phyloP scores from a whole-genome alignment of 345 rosid genomes.

The Conringia planisiliqua region DNA sequence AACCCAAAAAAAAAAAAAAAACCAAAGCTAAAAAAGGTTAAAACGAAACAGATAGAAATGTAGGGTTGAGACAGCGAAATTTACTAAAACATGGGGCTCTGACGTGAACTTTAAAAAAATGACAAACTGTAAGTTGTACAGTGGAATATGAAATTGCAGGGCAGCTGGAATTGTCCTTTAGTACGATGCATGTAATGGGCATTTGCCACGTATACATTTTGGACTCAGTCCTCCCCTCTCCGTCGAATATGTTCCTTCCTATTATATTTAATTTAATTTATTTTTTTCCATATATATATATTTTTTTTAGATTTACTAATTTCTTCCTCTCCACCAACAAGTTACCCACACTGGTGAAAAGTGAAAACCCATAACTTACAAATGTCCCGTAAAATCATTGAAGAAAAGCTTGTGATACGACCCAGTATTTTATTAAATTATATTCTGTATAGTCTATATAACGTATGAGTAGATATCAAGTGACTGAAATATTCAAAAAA shows the following conservation, averaged over 20 bases:
- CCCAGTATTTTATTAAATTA: background rate
- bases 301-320: background rate
- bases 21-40: background rate
- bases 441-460: conserved; percentile 13
- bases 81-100: conserved; percentile 10
- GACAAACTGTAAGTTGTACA: background rate
- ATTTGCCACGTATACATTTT: conserved; percentile 29
- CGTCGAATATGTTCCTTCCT: conserved; percentile 27
- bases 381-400: conserved; percentile 33
- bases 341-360: conserved; percentile 30
- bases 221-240: conserved; percentile 8
- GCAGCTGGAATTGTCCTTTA: conserved; percentile 34
- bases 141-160: conserved; percentile 21
- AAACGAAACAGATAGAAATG: background rate
- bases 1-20: background rate
- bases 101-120: conserved; percentile 5
- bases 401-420: conserved; percentile 12
- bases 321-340: conserved; percentile 20
- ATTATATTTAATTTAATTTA: background rate
- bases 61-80: background rate
- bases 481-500: background rate
- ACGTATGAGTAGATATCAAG: conserved; percentile 17
- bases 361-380: conserved; percentile 6
- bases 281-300: background rate
- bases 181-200: conserved; percentile 30